Evolutionary conservation across 2,329 filamentous ascomycete genomes (phyloP), one percentile per base, ranked within the genome.

Genomic region (Aspergillus fijiensis): DNA sequence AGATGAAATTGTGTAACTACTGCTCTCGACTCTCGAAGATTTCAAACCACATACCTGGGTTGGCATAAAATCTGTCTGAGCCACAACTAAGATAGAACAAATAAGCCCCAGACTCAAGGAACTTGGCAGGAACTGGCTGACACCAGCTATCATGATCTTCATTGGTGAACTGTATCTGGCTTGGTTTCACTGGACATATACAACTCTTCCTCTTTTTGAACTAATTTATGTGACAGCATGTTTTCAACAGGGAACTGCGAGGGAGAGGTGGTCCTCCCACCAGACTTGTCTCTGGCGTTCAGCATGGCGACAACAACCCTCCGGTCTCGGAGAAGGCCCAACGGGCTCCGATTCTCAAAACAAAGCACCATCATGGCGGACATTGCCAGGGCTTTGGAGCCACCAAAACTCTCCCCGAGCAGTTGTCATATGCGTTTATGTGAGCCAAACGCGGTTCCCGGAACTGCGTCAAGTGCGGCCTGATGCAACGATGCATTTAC

Each of bases 401-500:
- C 49, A 59, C 60, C 49, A 51, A 60, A 55, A 57, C 55, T 54
- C 21, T 35, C 52, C 55, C 45, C 63, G 64, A 63, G 62, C 54
- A 58, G 57, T 55, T 58, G 57, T 66, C 61, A 54, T 60, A 64
- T 59, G 61, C 57, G 60, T 61, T 62, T 60, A 63, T 55, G 61
- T 63, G 47, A 54, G 39, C 53, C 63, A 60, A 58, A 49, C 56
- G 62, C 31, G 57, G 49, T 57, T 29, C 56, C 60, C 52, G 49
- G 55, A 54, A 54, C 59, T 63, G 65, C 61, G 61, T 51, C 55
- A 64, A 60, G 57, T 45, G 51, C 60, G 56, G 55, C 63, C 54
- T 56, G 54, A 52, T 64, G 60, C 55, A 61, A 47, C 33, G 57
- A 54, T 61, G 49, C 51, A 59, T 71, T 71, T 77, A 81, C 71